A percentile compares a stretch with the other conserved stretches of the same genome.
Evolutionary conservation across 176 grass and related monocot genomes (phyloP).

Genomic region (Cymbopogon citratus): DNA sequence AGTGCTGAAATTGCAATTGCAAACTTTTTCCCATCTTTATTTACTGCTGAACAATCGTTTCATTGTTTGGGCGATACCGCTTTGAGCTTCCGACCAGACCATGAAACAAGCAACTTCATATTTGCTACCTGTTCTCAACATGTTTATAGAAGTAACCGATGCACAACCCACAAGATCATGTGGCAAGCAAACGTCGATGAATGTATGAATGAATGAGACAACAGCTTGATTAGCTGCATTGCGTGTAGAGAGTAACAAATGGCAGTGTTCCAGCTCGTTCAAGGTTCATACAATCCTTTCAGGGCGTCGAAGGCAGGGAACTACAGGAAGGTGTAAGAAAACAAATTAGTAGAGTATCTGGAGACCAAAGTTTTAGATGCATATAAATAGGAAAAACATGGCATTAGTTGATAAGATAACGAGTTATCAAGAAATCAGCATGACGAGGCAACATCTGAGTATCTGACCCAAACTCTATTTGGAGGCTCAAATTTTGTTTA

Average conservation of each 20-base stretch:
- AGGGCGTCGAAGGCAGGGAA: not conserved
- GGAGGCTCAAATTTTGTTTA: not conserved
- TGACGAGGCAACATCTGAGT: not conserved
- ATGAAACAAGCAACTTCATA: not conserved
- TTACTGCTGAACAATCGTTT: not conserved
- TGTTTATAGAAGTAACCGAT: not conserved
- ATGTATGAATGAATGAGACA: not conserved
- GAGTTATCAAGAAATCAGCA: not conserved
- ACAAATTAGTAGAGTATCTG: not conserved
- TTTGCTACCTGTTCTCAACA: conserved; percentile 2
- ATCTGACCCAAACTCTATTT: not conserved
- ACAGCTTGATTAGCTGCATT: conserved; percentile 9
- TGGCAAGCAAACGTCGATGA: not conserved
- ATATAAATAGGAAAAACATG: not conserved
- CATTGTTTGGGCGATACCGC: not conserved
- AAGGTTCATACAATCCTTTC: not conserved
- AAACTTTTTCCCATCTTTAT: not conserved
- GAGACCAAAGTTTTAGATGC: not conserved
- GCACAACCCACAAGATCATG: not conserved
- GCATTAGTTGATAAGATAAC: not conserved
- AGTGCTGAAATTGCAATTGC: not conserved
- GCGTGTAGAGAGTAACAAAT: conserved; percentile 18
- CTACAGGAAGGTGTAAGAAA: not conserved
- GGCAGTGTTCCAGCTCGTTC: not conserved
- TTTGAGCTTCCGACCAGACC: not conserved